Evolutionary conservation across 129 eudicot species (phyloP).

Genomic region (Rutidosis leptorrhynchoides): DNA sequence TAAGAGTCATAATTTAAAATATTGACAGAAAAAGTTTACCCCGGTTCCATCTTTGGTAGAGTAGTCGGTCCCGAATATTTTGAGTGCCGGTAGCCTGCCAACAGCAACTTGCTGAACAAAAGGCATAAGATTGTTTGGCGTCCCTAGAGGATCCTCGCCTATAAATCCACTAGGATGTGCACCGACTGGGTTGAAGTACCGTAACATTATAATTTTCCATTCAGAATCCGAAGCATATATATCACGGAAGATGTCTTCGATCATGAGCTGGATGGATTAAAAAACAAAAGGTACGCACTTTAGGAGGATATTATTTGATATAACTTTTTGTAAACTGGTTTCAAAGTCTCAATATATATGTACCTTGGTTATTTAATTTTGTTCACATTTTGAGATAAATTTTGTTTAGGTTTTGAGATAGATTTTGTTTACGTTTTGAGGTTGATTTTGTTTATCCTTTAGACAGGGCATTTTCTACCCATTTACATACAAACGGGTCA

Average conservation of each 20-base stretch:
- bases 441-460: not conserved
- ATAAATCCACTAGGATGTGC: conserved; percentile 98
- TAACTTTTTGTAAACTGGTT: conserved; percentile 1
- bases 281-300: not conserved
- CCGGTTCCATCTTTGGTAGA: conserved; percentile 90
- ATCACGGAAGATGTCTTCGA: conserved; percentile 94
- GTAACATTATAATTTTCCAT: conserved; percentile 86
- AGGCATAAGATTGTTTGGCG: conserved; percentile 98
- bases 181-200: conserved; percentile 97
- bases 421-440: not conserved
- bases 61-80: conserved; percentile 80
- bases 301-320: not conserved
- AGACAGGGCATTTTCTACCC: not conserved
- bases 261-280: conserved; percentile 58
- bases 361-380: not conserved
- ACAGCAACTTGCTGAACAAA: conserved; percentile 99
- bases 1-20: not conserved
- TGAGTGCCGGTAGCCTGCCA: conserved; percentile 76
- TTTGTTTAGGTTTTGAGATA: too few relatives aligned
- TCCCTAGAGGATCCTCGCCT: conserved; percentile 94
- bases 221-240: conserved; percentile 51
- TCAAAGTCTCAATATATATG: not conserved
- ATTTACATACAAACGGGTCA: not conserved
- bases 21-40: conserved; percentile 42
- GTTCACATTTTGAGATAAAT: not conserved